Percentiles rank a stretch among this genome's conserved stretches.
These are phyloP conservation scores for Lathyrus tuberosus DNA, from an alignment of 306 rosid genomes.

Conservation along the genomic window DNA sequence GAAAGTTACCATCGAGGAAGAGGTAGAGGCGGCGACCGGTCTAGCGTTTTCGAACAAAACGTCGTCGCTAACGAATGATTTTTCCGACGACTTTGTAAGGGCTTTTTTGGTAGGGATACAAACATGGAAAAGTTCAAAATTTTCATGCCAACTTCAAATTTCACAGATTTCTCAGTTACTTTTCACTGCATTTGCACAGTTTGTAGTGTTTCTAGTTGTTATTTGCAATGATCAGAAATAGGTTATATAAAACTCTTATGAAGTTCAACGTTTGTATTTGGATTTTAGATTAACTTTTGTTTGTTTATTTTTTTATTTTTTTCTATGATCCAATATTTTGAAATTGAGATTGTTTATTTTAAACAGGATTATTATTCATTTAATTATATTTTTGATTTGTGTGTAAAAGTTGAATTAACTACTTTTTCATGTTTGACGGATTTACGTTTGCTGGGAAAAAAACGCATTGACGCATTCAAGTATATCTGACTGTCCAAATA, in stretches of 20 bases:
- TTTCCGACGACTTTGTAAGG: slow-evolving; percentile 32
- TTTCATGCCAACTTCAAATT: slow-evolving; percentile 37
- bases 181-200: slow-evolving; percentile 48
- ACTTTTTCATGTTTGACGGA: not conserved
- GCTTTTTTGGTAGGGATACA: slow-evolving; percentile 34
- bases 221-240: slow-evolving; percentile 42
- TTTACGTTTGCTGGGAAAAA: too few species aligned
- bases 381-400: not conserved
- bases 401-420: not conserved
- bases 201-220: slow-evolving; percentile 50
- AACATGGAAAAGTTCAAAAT: slow-evolving; percentile 39
- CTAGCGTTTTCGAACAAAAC: slow-evolving; percentile 49
- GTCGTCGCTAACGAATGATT: slow-evolving; percentile 11
- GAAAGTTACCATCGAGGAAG: slow-evolving; percentile 61
- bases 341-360: slow-evolving; percentile 28
- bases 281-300: slow-evolving; percentile 27
- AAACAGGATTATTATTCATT: slow-evolving; percentile 6
- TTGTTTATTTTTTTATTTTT: not conserved
- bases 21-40: slow-evolving; percentile 60
- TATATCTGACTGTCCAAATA: too few species aligned
- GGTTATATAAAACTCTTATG: slow-evolving; percentile 24
- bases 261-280: slow-evolving; percentile 25
- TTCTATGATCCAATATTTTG: slow-evolving; percentile 16
- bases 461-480: too few species aligned
- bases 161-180: slow-evolving; percentile 27